Percentiles rank a stretch among this genome's conserved stretches.
phyloP scores from a whole-genome alignment of 2,329 filamentous ascomycete genomes.

The Aspergillus caelatus region DNA sequence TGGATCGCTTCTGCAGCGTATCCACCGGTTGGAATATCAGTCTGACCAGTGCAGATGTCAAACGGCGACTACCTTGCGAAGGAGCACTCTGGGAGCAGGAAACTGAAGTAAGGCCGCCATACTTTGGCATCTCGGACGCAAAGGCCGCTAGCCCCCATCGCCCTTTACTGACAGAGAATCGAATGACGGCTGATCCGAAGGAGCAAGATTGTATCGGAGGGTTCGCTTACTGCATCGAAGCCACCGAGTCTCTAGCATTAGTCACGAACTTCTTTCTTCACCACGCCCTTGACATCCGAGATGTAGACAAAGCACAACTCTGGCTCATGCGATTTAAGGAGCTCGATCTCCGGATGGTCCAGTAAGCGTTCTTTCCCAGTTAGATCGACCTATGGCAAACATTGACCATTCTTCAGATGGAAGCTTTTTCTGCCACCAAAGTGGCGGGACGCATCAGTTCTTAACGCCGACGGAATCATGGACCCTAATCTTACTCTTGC shows the following conservation, averaged over 20 bases:
- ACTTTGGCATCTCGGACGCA: slow-evolving; percentile 45
- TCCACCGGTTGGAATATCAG: slow-evolving; percentile 41
- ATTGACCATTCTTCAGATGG: slow-evolving; percentile 14
- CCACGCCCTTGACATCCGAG: slow-evolving; percentile 32
- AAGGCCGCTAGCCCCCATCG: slow-evolving; percentile 11
- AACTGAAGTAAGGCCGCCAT: slow-evolving; percentile 35
- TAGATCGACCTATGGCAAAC: no score
- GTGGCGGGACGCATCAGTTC: slow-evolving; percentile 35
- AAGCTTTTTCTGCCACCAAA: slow-evolving; percentile 34
- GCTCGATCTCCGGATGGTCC: slow-evolving; percentile 33
- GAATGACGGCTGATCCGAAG: background rate
- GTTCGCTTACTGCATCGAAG: slow-evolving; percentile 29
- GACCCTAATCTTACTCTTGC: slow-evolving; percentile 55
- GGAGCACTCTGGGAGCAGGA: slow-evolving; percentile 36
- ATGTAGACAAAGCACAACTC: slow-evolving; percentile 31
- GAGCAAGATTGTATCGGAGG: slow-evolving; percentile 22
- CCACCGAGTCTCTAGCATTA: slow-evolving; percentile 37
- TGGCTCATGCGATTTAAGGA: slow-evolving; percentile 38
- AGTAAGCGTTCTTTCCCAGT: slow-evolving; percentile 12
- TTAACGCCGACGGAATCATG: slow-evolving; percentile 41
- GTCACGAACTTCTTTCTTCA: slow-evolving; percentile 41
- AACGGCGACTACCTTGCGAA: slow-evolving; percentile 40
- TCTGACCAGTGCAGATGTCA: slow-evolving; percentile 36
- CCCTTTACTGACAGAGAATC: background rate
- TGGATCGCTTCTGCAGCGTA: slow-evolving; percentile 42